phyloP scores from a whole-genome alignment of 495 filamentous ascomycete species.

The Beverwykella pulmonaria region DNA sequence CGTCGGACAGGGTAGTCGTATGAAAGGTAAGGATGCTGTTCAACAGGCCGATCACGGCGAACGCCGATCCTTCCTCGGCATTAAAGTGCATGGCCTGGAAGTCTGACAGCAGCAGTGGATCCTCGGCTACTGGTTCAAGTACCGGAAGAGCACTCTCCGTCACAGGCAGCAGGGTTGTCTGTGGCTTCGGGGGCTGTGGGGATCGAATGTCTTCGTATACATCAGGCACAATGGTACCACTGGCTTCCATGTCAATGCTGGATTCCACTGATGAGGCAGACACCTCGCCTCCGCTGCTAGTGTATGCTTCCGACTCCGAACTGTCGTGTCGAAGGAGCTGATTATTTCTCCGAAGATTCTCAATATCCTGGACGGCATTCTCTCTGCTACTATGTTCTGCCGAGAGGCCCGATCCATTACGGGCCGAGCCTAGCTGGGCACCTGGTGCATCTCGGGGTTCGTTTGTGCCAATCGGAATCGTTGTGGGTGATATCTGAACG shows the following conservation, averaged over 20 bases:
- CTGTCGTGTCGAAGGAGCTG: constrained; percentile 38
- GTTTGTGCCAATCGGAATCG: constrained; percentile 25
- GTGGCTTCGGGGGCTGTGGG: constrained; percentile 14
- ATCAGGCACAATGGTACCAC: constrained; percentile 45
- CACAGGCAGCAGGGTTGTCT: constrained; percentile 12
- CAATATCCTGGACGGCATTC: constrained; percentile 36
- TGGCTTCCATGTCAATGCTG: constrained; percentile 41
- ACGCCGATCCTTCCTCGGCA: constrained; percentile 36
- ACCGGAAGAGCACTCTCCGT: constrained; percentile 34
- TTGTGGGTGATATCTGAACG: constrained; percentile 27
- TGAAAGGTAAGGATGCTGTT: constrained; percentile 40
- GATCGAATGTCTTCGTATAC: constrained; percentile 22
- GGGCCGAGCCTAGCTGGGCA: constrained; percentile 27
- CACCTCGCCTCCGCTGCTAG: constrained; percentile 22
- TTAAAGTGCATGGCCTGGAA: constrained; percentile 36
- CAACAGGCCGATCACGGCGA: constrained; percentile 41
- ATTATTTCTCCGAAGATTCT: constrained; percentile 35
- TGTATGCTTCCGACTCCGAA: constrained; percentile 37
- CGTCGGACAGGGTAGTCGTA: constrained; percentile 36
- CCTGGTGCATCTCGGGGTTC: background rate
- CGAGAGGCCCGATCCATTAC: constrained; percentile 10
- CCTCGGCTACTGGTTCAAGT: constrained; percentile 31
- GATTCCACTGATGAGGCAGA: constrained; percentile 26
- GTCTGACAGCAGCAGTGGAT: constrained; percentile 37
- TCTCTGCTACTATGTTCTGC: constrained; percentile 23